Evolutionary conservation across 2,329 filamentous ascomycete genomes (phyloP), one percentile per base, ranked within the genome.

Genomic region (Decorospora gaudefroyi): DNA sequence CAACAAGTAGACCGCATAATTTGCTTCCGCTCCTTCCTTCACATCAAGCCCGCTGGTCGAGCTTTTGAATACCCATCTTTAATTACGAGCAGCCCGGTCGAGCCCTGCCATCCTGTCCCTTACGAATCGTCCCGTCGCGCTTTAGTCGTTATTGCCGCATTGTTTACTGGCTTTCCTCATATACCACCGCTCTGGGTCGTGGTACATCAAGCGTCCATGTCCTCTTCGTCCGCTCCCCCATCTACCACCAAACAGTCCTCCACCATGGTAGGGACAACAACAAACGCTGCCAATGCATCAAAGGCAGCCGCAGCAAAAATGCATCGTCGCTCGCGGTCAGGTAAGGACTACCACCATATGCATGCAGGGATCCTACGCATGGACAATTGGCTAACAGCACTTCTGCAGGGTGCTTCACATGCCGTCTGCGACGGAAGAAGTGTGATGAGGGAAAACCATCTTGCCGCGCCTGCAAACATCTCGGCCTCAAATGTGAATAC

Each of bases 271-370:
- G 77, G 75, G 42, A 70, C 73, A 55, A 70, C 73, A 53, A 73
- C 70, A 34, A 69, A 68, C 46, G 64, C 77, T 64, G 70, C 82
- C 54, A 89, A 62, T 43, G 49, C 65, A 47, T 68, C 74, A 52
- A 78, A 76, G 59, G 61, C 61, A 74, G 76, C 81, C 67, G 86
- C 88, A 74, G 76, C 84, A 64, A 92, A 95, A 78, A 90, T 93
- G 85, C 92, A 96, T 74, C 85, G 90, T 71, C 84, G 92, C 67
- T 96, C 92, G 73, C 85, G 92, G 75, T 95, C 90, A 83, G 91
- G 91, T 96, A 81, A 67, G 86, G 82, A 45, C 53, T 60, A 50
- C 40, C 46, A 53, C 47, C 41, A 41, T 53, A 59, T 52, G 61
- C 56, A 49, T 70, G 61, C 69, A 72, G 65, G 64, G 63, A 62